Evolutionary conservation across 129 eudicot species (phyloP).

Genomic region (Oenanthe sinensis): DNA sequence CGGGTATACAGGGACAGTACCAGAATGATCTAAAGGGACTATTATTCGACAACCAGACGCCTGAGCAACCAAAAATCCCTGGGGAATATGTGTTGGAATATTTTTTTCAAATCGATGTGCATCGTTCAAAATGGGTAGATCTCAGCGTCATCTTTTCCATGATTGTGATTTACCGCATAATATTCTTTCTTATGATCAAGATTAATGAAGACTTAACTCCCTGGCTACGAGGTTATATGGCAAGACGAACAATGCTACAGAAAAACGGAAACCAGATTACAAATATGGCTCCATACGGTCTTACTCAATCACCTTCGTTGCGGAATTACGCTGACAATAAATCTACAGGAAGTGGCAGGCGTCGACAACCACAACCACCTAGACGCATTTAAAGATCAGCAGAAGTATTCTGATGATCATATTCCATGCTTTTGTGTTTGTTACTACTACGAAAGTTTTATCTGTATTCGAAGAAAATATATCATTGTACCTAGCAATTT

Average conservation of each 20-base stretch:
- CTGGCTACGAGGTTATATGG: conserved; percentile 85
- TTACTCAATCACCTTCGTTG: conserved; percentile 88
- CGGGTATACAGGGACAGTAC: conserved; percentile 67
- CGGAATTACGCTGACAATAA: conserved; percentile 49
- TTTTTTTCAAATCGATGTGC: conserved; percentile 69
- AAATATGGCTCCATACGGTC: conserved; percentile 62
- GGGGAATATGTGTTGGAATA: conserved; percentile 77
- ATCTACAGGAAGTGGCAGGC: conserved; percentile 5
- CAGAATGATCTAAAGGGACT: conserved; percentile 86
- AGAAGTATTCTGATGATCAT: background rate
- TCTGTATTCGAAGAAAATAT: background rate
- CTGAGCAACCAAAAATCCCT: conserved; percentile 65
- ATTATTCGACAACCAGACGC: conserved; percentile 68
- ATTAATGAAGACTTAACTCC: conserved; percentile 97
- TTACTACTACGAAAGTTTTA: background rate
- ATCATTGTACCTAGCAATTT: background rate
- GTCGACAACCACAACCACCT: background rate
- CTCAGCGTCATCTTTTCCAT: conserved; percentile 68
- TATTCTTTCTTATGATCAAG: conserved; percentile 88
- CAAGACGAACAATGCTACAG: conserved; percentile 66
- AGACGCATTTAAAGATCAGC: background rate
- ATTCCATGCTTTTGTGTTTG: background rate
- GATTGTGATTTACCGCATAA: conserved; percentile 71
- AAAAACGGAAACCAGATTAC: conserved; percentile 49
- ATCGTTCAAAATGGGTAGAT: conserved; percentile 80